Conservation (phyloP, 129 eudicot species). For the Tagetes patula region DNA sequence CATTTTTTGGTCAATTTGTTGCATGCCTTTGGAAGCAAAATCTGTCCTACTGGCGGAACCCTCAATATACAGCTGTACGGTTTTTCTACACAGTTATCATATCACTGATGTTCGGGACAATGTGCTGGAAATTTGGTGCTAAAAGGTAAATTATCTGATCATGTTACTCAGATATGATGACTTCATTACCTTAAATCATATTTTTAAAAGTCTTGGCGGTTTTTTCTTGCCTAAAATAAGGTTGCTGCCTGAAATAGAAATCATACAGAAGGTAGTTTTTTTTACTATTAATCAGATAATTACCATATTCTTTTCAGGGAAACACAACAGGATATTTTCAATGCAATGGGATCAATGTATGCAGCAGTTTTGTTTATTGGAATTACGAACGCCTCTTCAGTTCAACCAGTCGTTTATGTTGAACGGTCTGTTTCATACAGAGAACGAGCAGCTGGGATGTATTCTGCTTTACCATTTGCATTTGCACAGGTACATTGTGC, state of each 20-base stretch:
- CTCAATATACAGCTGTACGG: slow-evolving; percentile 97
- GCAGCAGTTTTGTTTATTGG: slow-evolving; percentile 88
- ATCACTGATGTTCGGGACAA: slow-evolving; percentile 89
- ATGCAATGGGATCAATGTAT: slow-evolving; percentile 96
- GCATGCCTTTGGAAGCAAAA: slow-evolving; percentile 92
- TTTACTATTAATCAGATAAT: background rate
- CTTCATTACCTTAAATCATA: background rate
- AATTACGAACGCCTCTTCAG: slow-evolving; percentile 79
- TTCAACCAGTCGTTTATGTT: slow-evolving; percentile 81
- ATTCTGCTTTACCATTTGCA: slow-evolving; percentile 89
- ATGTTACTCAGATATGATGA: background rate
- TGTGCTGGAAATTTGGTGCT: slow-evolving; percentile 92
- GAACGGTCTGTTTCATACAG: slow-evolving; percentile 84
- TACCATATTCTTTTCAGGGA: slow-evolving; percentile 39
- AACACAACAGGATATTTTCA: slow-evolving; percentile 77
- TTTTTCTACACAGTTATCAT: slow-evolving; percentile 87
- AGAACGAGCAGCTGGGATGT: slow-evolving; percentile 93
- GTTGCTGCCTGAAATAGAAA: background rate
- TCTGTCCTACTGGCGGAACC: slow-evolving; percentile 90
- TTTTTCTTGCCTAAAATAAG: background rate
- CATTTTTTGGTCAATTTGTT: slow-evolving; percentile 63
- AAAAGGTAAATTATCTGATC: slow-evolving; percentile 50
- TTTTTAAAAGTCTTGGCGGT: background rate
- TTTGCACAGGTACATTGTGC: slow-evolving; percentile 65
- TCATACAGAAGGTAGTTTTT: background rate